Percentiles rank a stretch among this genome's conserved stretches.
phyloP scores from a whole-genome alignment of 345 rosid genomes.

The Pistacia vera region DNA sequence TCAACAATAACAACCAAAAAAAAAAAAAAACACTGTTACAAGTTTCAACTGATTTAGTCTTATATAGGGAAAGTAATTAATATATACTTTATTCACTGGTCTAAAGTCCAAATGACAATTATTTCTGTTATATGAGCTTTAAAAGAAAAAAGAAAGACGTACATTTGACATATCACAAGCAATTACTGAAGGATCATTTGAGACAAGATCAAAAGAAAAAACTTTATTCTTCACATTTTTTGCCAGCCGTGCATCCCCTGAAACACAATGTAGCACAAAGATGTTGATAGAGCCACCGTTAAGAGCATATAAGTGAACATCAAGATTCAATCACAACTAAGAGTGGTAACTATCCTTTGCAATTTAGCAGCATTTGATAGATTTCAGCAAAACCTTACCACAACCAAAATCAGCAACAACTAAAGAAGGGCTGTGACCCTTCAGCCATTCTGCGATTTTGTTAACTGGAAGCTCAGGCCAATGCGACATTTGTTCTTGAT shows the following conservation, averaged over 20 bases:
- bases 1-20: neutral
- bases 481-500: constrained; percentile 90
- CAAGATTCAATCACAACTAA: neutral
- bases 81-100: neutral
- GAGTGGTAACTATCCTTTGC: neutral
- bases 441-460: constrained; percentile 67
- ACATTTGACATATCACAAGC: constrained; percentile 96
- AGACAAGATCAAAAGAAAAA: constrained; percentile 86
- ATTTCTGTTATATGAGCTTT: neutral
- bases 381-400: constrained; percentile 53
- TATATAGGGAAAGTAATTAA: neutral
- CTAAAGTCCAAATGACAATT: neutral
- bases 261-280: constrained; percentile 19
- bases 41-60: neutral
- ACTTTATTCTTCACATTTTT: constrained; percentile 87
- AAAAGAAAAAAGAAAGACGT: constrained; percentile 19
- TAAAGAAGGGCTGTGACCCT: constrained; percentile 61
- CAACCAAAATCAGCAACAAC: constrained; percentile 99
- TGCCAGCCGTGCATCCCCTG: constrained; percentile 91
- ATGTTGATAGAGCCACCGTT: constrained; percentile 1
- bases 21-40: too few relatives aligned
- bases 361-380: constrained; percentile 13
- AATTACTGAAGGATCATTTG: constrained; percentile 76
- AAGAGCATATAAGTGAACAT: neutral
- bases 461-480: constrained; percentile 97